Base-by-base conservation (phyloP, 768 basidiomycete genomes). In the Roridomyces roridus region DNA sequence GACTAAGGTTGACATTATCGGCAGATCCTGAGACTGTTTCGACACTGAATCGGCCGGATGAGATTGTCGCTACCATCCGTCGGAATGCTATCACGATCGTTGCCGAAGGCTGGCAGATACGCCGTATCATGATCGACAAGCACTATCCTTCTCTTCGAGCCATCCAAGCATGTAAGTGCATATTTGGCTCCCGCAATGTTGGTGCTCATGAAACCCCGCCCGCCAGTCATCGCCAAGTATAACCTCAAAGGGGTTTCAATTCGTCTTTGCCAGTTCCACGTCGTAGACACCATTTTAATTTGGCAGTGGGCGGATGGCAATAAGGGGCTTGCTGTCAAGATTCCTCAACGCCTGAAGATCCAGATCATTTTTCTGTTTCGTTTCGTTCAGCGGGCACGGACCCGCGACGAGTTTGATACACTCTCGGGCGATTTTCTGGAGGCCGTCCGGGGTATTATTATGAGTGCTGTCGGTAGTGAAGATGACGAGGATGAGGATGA, bases 261-360 rank as follows among this genome's bases (percentile, higher is more conserved):
- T 24, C 50, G 56, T 4, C 37, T 58, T 5, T 58, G 56, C 36
- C 56, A 35, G 15, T 55, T 55, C 18, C 46, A 56, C 18, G 55
- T 56, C 31, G 24, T 56, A 1, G 21, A 43, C 4, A 47, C 55
- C 3, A 42, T 49, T 5, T 20, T 57, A 10, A 24, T 34, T 1
- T 51, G 29, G 5, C 42, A 57, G 44, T 15, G 20, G 17, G 49
- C 51, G n/a, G 10, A 26, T 14, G 44, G 50, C 0, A 1, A 10
- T 2, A 35, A 21, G 8, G 57, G 57, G 5, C 6, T 58, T 4
- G 57, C 44, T 4, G 51, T 58, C 12, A n/a, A 43, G 2, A 24
- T 58, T 3, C 37, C 50, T 0, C 3, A 17, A 7, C 1, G 2
- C 11, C 28, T 46, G 11, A 52, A 52, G 24, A 39, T 46, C 11